These are phyloP conservation scores for Petunia hybrid DNA, from an alignment of 305 asterid species.

Conservation along the genomic window DNA sequence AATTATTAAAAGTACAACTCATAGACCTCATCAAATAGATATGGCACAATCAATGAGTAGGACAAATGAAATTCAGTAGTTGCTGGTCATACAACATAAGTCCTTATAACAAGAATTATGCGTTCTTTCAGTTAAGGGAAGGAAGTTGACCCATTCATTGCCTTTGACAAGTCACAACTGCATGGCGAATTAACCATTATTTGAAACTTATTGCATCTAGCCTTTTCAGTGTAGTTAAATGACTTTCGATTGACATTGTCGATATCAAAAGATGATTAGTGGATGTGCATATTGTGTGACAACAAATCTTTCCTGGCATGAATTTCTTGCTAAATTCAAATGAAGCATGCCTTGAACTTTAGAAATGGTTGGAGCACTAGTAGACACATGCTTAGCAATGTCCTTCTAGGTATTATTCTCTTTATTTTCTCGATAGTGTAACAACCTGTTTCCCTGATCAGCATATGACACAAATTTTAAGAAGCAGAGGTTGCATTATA, in stretches of 20 bases:
- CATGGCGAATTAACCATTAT: background rate
- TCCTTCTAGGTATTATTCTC: no score
- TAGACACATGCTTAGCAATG: no score
- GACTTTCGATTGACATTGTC: background rate
- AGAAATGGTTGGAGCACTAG: background rate
- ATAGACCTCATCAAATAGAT: no score
- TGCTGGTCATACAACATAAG: background rate
- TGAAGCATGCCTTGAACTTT: background rate
- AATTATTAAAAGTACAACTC: background rate
- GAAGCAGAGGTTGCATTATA: background rate
- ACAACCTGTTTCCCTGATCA: background rate
- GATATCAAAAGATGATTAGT: background rate
- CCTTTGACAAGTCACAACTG: conserved; percentile 21
- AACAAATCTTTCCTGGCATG: background rate
- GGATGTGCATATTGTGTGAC: background rate
- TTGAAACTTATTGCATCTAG: background rate
- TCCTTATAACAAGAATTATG: background rate
- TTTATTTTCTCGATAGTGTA: no score
- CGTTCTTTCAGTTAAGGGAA: background rate
- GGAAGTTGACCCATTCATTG: background rate
- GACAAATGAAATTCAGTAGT: conserved; percentile 7
- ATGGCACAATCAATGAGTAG: background rate
- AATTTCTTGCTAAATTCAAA: conserved; percentile 7
- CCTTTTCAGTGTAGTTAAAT: background rate
- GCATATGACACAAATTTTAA: background rate